phyloP scores from a whole-genome alignment of 768 basidiomycete genomes.

The Rhizopogon vesiculosus region DNA sequence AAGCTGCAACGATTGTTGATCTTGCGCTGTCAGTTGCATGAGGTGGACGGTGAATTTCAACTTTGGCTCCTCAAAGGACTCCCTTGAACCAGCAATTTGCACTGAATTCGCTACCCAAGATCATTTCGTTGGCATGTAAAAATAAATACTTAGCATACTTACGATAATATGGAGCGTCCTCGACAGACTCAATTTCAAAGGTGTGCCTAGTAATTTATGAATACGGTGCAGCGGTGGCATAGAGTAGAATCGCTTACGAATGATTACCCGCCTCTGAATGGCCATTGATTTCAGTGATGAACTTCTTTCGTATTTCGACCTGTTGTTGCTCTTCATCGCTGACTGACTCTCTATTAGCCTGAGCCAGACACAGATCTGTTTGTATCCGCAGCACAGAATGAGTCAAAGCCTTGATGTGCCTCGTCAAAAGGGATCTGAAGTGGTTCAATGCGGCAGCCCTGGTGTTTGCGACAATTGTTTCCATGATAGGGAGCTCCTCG shows the following conservation, averaged over 20 bases:
- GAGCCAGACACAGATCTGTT: not conserved
- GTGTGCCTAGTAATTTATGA: conserved; percentile 4
- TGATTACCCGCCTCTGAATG: conserved; percentile 1
- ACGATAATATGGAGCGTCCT: not conserved
- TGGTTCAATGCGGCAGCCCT: not conserved
- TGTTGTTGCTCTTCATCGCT: conserved; percentile 7
- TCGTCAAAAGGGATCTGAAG: not conserved
- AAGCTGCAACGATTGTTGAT: conserved; percentile 22
- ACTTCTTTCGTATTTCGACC: conserved; percentile 4
- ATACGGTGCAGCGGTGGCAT: not conserved
- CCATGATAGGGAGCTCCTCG: conserved; percentile 4
- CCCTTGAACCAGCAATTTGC: conserved; percentile 13
- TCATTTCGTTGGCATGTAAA: not conserved
- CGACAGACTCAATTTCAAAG: not conserved
- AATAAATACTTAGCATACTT: not conserved
- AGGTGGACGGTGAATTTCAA: conserved; percentile 16
- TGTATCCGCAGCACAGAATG: conserved; percentile 8
- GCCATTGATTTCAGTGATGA: conserved; percentile 17
- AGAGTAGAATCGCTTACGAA: conserved; percentile 2
- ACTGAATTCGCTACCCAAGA: not conserved
- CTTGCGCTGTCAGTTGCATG: conserved; percentile 24
- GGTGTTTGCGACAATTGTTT: not conserved
- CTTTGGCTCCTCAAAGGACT: conserved; percentile 14
- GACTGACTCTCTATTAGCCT: not conserved
- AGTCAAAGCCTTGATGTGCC: not conserved